These are phyloP conservation scores for Phytophthora fragariae DNA, from an alignment of 352 stramenopile genomes.

Conservation along the genomic window DNA sequence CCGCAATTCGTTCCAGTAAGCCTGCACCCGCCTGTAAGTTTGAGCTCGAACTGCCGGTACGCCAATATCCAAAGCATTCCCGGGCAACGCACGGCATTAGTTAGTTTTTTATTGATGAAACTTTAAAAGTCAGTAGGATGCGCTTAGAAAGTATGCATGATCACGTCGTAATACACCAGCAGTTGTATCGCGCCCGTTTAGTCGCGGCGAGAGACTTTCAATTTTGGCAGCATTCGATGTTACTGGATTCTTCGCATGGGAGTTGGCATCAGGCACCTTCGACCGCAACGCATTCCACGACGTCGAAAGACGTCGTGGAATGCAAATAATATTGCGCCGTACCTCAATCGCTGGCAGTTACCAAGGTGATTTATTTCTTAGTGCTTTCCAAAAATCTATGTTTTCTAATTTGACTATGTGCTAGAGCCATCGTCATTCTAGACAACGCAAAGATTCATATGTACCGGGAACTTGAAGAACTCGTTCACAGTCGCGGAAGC, in stretches of 20 bases:
- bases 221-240: neutral
- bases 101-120: slow-evolving; percentile 9
- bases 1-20: too few species aligned
- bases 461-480: neutral
- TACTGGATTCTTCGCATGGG: neutral
- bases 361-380: neutral
- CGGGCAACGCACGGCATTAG: too few species aligned
- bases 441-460: neutral
- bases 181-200: neutral
- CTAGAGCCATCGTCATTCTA: neutral
- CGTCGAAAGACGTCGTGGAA: neutral
- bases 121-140: neutral
- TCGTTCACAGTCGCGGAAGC: neutral
- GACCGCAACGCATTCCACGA: neutral
- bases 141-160: neutral
- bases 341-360: neutral
- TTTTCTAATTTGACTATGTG: neutral
- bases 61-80: too few species aligned
- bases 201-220: too few species aligned
- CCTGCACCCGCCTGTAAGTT: too few species aligned
- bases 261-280: neutral
- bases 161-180: neutral
- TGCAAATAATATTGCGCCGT: neutral
- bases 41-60: too few species aligned
- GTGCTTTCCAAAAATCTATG: neutral